Base-by-base conservation (phyloP, 2,329 filamentous ascomycete genomes). In the Hypoxylon sp. region DNA sequence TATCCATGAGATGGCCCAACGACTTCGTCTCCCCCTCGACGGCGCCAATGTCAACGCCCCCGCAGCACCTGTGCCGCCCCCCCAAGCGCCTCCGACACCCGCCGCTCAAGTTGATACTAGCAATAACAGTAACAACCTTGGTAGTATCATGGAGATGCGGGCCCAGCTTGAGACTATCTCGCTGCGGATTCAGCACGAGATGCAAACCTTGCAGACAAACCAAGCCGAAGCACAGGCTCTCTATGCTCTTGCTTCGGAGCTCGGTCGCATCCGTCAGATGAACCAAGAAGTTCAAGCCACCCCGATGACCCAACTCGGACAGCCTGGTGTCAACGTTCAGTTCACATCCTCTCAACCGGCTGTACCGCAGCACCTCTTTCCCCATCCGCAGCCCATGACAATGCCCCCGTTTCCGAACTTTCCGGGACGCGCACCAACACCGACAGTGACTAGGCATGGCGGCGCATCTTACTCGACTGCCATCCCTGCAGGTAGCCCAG, bases 211-310 rank as follows among this genome's bases (percentile, higher is more conserved):
- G 15, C 83, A 87, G 41, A 69, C 83, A 27, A 84, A 86, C 13
- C 83, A 89, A 47, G 83, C 88, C 27, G 89, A 95, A 70, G 71
- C 93, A 3, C 82, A 86, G 43, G 76, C 84, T n/a, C 77, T 92
- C n/a, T 83, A 88, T 48, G 76, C 86, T 13, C 78, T 95, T 58
- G 83, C 90, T 58, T 75, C 77, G 17, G 91, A 95, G 71, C 73
- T 95, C 46, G 78, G 83, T 27, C 83, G 88, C 58, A 77, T 93
- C 50, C 86, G 88, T 20, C 79, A 78, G 59, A 62, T 76, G 33
- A 81, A 83, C 52, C 75, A 76, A 29, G 75, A 72, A 42, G 56
- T 66, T 23, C 66, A 69, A 58, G 55, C 50, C 35, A 26, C 56
- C 10, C 35, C 62, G 20, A 53, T 35, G 7, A 18, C 15, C 15